Base-by-base conservation (phyloP, 2,329 filamentous ascomycete species). In the Aspergillus eucalypticola region DNA sequence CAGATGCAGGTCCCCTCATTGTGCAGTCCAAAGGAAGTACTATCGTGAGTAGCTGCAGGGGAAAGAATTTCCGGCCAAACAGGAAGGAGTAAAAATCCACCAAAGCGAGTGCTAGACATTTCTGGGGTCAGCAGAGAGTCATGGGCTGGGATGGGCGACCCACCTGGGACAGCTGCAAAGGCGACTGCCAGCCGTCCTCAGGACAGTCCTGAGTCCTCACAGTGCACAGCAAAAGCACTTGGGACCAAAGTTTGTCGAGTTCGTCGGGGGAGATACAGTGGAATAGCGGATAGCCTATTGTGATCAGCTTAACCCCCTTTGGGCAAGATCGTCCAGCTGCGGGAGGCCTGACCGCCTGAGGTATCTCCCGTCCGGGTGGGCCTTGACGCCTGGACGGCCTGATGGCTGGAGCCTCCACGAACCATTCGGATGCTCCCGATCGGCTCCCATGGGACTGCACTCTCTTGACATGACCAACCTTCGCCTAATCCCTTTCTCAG, bases 361-460 rank as follows among this genome's bases (percentile, higher is more conserved):
- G 46, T 50, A 27, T 50, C 46, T 27, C 25, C 46, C 25, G 25
- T 5, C 23, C 23, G 46, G 19, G 46, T 35, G 46, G 46, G 46
- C 46, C 46, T 29, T 11, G 29, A 35, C 29, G 29, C 29, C 29
- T 48, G 25, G 46, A 29, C 46, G 46, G 46, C 21, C 44, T 49
- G 39, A 19, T 19, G 39, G 17, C 41, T 44, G 46, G 46, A 29
- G 46, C 46, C 46, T 25, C 46, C 46, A 50, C 13, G 59, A 60
- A 60, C 59, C 59, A 58, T 50, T 61, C 60, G 60, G 60, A 48
- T 55, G 56, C 56, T 59, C 50, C 60, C 60, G 56, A 61, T 61
- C 39, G 42, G 19, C 44, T 53, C 38, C 27, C 49, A 41, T 29
- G 46, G 46, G 17, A 49, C 41, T 21, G 27, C 10, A 49, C 19